Evolutionary conservation across 495 filamentous ascomycete species (phyloP), one percentile per base, ranked within the genome.

Genomic region (Aspergillus affinis): DNA sequence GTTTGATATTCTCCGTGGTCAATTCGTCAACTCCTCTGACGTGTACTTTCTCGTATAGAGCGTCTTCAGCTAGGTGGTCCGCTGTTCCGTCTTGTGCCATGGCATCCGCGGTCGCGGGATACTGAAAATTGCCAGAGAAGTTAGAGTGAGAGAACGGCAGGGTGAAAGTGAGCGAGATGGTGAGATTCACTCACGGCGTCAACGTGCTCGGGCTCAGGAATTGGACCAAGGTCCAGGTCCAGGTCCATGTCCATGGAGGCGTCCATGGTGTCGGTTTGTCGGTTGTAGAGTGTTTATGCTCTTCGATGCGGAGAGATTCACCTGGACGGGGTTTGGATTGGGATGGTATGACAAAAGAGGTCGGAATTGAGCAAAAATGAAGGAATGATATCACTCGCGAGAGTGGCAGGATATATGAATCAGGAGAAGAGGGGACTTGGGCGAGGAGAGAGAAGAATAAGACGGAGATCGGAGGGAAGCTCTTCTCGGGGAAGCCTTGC

Each of bases 1-100:
- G 71, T 62, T 87, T 85, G 63, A 97, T 86, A 57, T 96, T 82
- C 21, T 84, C 79, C 8, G 92, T 91, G 17, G 84, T 89, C 67
- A 97, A 80, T 59, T 87, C 86, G 66, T 96, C 90, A 1, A 97
- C 81, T 15, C 94, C 94, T 59, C 84, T 81, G 36, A 98, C 73
- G 70, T 96, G 87, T 48, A 98, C 78, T 70, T 96, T 96, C 61
- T 81, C 77, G 58, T 69, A 73, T 13, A 72, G 61, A 18, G 72
- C 68, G 47, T 81, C 76, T 20, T 68, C 70, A 2, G 63, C 58
- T 23, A 68, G 61, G 3, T 66, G 65, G 45, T 78, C 71, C n/a
- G 67, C 32, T 12, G 55, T 30, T 27, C 48, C 63, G 19, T 73
- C 72, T 10, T 61, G 49, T 15, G 60, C 23, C 20, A 58, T 46